These are phyloP conservation scores for Yamadazyma friedrichii DNA, from an alignment of 1,139 yeast species.

Conservation along the genomic window DNA sequence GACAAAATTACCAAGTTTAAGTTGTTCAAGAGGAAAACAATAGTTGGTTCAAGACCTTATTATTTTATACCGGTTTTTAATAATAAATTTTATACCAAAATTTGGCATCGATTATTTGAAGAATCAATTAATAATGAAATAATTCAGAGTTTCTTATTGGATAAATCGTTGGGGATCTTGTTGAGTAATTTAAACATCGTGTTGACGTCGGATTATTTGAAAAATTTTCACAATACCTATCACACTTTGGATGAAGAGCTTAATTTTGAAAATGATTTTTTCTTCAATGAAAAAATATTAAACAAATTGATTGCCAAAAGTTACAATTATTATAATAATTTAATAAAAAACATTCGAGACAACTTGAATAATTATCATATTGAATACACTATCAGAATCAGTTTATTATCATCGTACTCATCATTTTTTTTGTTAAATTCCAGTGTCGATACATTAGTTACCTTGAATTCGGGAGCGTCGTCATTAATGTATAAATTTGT, in stretches of 20 bases:
- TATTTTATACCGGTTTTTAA: slow-evolving; percentile 31
- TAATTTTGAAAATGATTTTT: slow-evolving; percentile 16
- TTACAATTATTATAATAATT: slow-evolving; percentile 32
- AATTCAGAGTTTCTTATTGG: slow-evolving; percentile 36
- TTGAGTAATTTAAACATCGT: slow-evolving; percentile 24
- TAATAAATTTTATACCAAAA: slow-evolving; percentile 15
- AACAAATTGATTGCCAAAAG: slow-evolving; percentile 33
- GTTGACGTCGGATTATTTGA: slow-evolving; percentile 18
- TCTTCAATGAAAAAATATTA: slow-evolving; percentile 30
- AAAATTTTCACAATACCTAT: slow-evolving; percentile 16
- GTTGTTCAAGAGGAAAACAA: slow-evolving; percentile 3
- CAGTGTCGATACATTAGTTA: slow-evolving; percentile 30
- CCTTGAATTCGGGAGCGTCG: slow-evolving; percentile 37
- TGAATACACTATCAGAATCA: slow-evolving; percentile 39
- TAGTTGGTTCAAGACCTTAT: slow-evolving; percentile 2
- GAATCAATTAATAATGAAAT: slow-evolving; percentile 14
- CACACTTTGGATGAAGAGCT: slow-evolving; percentile 12
- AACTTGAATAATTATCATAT: slow-evolving; percentile 30
- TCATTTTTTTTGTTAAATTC: slow-evolving; percentile 35
- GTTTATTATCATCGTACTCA: slow-evolving; percentile 39
- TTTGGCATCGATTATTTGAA: slow-evolving; percentile 24
- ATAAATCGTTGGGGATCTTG: slow-evolving; percentile 35
- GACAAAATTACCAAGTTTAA: slow-evolving; percentile 7
- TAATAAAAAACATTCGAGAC: slow-evolving; percentile 34
- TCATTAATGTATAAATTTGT: slow-evolving; percentile 30